A percentile compares a stretch with the other conserved stretches of the same genome.
Conservation (phyloP, 2,329 filamentous ascomycete genomes). For the Gaeumannomyces sp. region DNA sequence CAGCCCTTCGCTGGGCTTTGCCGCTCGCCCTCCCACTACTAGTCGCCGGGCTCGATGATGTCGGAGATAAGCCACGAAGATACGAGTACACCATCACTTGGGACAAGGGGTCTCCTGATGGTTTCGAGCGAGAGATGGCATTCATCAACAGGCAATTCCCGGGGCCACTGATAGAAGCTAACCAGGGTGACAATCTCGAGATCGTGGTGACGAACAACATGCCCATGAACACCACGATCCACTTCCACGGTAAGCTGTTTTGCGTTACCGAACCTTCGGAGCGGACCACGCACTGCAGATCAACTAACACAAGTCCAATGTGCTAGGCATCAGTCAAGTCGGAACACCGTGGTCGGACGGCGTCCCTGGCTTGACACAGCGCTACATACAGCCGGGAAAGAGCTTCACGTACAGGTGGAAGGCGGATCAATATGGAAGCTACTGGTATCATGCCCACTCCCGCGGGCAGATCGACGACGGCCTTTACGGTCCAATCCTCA, state of each 20-base stretch:
- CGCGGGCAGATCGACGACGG: slow-evolving; percentile 54
- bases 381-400: slow-evolving; percentile 39
- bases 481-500: slow-evolving; percentile 48
- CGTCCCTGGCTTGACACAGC: slow-evolving; percentile 50
- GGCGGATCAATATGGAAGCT: slow-evolving; percentile 51
- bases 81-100: slow-evolving; percentile 29
- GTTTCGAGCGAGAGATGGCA: slow-evolving; percentile 36
- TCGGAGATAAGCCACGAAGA: slow-evolving; percentile 9
- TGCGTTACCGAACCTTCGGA: neutral
- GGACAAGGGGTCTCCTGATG: slow-evolving; percentile 35
- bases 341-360: slow-evolving; percentile 56
- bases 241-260: slow-evolving; percentile 37
- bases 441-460: slow-evolving; percentile 56
- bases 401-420: slow-evolving; percentile 48
- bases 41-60: slow-evolving; percentile 4
- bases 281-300: neutral
- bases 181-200: slow-evolving; percentile 43
- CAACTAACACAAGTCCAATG: neutral
- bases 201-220: slow-evolving; percentile 39
- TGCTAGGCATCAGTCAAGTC: slow-evolving; percentile 38
- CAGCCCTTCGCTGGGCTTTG: slow-evolving; percentile 3
- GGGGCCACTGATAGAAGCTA: slow-evolving; percentile 50
- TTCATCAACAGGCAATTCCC: slow-evolving; percentile 57
- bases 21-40: slow-evolving; percentile 7
- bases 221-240: slow-evolving; percentile 41